Conservation (phyloP, 768 basidiomycete species). For the Boletus fagicola region DNA sequence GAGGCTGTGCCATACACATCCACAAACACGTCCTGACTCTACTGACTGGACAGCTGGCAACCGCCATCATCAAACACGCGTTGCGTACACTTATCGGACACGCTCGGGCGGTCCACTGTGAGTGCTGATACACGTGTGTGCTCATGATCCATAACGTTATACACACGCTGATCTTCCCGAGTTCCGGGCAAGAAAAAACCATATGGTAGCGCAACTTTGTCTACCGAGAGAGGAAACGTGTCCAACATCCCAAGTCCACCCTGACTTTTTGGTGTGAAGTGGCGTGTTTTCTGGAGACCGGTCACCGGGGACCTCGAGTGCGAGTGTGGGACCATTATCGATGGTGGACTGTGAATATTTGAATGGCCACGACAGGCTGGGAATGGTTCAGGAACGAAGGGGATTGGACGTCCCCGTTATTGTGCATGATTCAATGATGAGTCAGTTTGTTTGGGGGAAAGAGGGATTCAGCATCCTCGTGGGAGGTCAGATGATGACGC, state of each 20-base stretch:
- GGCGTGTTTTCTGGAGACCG: constrained; percentile 3
- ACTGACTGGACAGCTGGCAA: neutral
- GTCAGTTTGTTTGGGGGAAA: neutral
- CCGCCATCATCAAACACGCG: neutral
- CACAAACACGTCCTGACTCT: constrained; percentile 1
- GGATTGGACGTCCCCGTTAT: neutral
- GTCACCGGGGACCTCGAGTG: neutral
- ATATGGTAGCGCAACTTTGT: constrained; percentile 9
- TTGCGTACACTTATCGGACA: neutral
- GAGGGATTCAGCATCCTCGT: constrained; percentile 4
- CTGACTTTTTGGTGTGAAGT: constrained; percentile 2
- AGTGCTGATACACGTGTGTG: neutral
- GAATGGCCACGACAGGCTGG: neutral
- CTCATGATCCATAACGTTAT: neutral
- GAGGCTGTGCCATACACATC: neutral
- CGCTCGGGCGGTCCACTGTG: neutral
- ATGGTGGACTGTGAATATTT: neutral
- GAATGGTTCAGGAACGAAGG: constrained; percentile 8
- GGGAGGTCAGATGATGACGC: constrained; percentile 12
- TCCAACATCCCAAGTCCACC: neutral
- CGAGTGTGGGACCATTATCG: neutral
- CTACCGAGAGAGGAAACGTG: neutral
- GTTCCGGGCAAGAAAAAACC: neutral
- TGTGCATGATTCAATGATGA: neutral
- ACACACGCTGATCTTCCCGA: constrained; percentile 8